phyloP scores from a whole-genome alignment of 768 basidiomycete genomes.

The Pluteus cervinus region DNA sequence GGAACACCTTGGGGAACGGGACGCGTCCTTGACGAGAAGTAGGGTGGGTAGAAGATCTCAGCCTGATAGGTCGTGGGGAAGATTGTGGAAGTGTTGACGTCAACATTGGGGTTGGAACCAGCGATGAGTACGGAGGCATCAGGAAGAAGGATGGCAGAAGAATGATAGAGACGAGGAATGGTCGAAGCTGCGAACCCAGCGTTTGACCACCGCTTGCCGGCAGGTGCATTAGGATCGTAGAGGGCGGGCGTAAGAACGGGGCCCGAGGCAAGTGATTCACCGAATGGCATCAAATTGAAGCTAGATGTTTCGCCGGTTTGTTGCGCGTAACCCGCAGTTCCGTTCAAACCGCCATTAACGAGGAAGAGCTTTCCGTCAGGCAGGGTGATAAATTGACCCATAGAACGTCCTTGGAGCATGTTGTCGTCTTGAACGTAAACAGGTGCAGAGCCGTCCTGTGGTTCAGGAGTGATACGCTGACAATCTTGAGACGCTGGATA shows the following conservation, averaged over 20 bases:
- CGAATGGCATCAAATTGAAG: conserved; percentile 56
- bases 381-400: conserved; percentile 89
- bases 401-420: conserved; percentile 71
- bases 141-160: conserved; percentile 82
- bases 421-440: conserved; percentile 67
- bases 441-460: conserved; percentile 54
- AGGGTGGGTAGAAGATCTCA: conserved; percentile 89
- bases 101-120: conserved; percentile 91
- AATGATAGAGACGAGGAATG: conserved; percentile 88
- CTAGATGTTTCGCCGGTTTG: conserved; percentile 40
- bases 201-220: conserved; percentile 71
- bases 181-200: conserved; percentile 52
- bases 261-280: conserved; percentile 70
- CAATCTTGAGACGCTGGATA: conserved; percentile 68
- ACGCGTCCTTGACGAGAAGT: conserved; percentile 65
- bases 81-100: conserved; percentile 55
- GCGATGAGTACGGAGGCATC: conserved; percentile 84
- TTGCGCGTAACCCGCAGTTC: conserved; percentile 83
- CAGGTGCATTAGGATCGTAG: conserved; percentile 71
- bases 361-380: conserved; percentile 75
- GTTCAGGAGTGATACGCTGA: conserved; percentile 84
- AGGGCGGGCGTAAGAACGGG: conserved; percentile 77
- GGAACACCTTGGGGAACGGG: conserved; percentile 72
- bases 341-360: conserved; percentile 78
- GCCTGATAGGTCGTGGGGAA: conserved; percentile 78